A percentile compares a stretch with the other conserved stretches of the same genome.
Evolutionary conservation across 495 filamentous ascomycete species (phyloP).

Genomic region (Halenospora varia): DNA sequence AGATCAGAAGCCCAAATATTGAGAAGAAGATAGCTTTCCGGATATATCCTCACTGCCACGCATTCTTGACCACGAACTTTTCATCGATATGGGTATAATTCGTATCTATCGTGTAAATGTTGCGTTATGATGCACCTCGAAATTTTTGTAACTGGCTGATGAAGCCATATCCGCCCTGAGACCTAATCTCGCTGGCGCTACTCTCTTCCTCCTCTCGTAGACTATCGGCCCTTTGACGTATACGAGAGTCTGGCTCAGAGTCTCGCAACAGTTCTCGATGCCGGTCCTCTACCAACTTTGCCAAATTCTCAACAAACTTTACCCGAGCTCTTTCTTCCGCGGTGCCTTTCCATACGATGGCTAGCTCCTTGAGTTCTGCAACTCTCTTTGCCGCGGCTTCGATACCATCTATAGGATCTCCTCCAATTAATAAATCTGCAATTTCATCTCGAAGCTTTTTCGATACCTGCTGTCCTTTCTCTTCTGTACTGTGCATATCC

Average conservation of each 20-base stretch:
- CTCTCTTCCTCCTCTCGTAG: conserved; percentile 24
- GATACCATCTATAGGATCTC: conserved; percentile 49
- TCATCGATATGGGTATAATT: neutral
- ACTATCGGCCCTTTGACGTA: conserved; percentile 22
- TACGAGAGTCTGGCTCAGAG: conserved; percentile 35
- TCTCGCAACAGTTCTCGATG: conserved; percentile 52
- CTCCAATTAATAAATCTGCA: conserved; percentile 54
- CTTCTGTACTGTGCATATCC: conserved; percentile 62
- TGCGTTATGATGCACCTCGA: conserved; percentile 41
- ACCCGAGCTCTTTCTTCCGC: conserved; percentile 83
- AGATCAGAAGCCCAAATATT: no score
- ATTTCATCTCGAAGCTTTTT: conserved; percentile 70
- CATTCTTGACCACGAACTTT: no score
- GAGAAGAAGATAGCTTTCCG: no score
- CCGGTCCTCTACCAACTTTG: conserved; percentile 55
- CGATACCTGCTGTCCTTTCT: conserved; percentile 72
- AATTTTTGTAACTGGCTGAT: conserved; percentile 78
- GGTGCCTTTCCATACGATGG: conserved; percentile 85
- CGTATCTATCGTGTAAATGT: neutral
- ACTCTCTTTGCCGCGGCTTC: conserved; percentile 69
- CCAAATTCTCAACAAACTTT: conserved; percentile 76
- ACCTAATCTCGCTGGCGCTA: conserved; percentile 32
- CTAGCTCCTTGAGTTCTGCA: conserved; percentile 65
- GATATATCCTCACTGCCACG: no score
- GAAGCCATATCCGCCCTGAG: conserved; percentile 63